These are phyloP conservation scores for Botrytis medusae DNA, from an alignment of 2,329 filamentous ascomycete genomes.

Conservation along the genomic window DNA sequence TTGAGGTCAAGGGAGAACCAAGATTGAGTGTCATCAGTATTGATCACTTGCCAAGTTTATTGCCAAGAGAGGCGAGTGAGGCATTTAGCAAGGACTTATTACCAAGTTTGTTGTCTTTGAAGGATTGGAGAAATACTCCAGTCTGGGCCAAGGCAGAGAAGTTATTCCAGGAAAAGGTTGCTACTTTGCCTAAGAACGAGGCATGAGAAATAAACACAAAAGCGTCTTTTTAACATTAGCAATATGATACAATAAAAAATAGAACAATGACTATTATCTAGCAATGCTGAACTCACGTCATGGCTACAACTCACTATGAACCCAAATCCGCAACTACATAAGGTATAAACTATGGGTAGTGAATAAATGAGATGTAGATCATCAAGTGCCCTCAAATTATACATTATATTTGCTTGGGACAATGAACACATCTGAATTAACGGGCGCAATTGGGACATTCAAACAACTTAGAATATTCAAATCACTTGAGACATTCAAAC, in stretches of 20 bases:
- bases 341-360: not conserved
- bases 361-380: not conserved
- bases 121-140: conserved; percentile 67
- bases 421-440: not conserved
- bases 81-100: conserved; percentile 78
- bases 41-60: conserved; percentile 78
- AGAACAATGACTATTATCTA: not conserved
- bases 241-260: not conserved
- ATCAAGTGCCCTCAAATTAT: not conserved
- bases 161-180: conserved; percentile 80
- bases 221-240: not conserved
- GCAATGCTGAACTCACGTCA: not conserved
- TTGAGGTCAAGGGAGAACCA: conserved; percentile 56
- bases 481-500: not conserved
- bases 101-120: conserved; percentile 73
- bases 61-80: conserved; percentile 85
- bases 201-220: conserved; percentile 15
- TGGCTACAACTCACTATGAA: not conserved
- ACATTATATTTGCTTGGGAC: not conserved
- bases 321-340: not conserved
- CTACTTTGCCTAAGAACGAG: conserved; percentile 55
- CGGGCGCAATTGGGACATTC: not conserved
- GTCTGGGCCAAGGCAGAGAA: conserved; percentile 88
- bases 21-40: conserved; percentile 80
- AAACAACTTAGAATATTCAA: not conserved